Evolutionary conservation across 495 filamentous ascomycete genomes (phyloP).

Genomic region (Tuber borchii): DNA sequence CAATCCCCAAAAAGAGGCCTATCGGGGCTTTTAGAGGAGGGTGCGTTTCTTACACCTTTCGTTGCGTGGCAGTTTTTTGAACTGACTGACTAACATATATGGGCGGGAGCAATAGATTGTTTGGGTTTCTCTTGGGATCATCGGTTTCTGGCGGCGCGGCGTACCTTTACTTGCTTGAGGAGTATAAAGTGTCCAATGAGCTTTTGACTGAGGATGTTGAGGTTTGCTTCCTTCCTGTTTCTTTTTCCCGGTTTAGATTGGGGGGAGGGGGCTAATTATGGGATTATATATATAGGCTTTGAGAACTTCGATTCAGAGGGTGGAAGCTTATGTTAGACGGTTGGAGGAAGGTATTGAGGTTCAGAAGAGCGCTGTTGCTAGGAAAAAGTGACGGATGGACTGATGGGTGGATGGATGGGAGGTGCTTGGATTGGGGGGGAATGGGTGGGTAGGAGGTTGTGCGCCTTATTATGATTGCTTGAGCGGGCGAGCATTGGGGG

Average conservation of each 20-base stretch:
- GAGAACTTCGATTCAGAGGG: conserved; percentile 75
- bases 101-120: conserved; percentile 55
- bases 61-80: conserved; percentile 7
- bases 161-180: conserved; percentile 85
- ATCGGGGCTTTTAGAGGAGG: conserved; percentile 89
- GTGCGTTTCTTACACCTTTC: conserved; percentile 51
- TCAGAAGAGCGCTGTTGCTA: conserved; percentile 44
- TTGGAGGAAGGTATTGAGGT: conserved; percentile 76
- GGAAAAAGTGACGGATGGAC: conserved; percentile 14
- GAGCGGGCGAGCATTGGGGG: background rate
- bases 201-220: conserved; percentile 92
- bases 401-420: background rate
- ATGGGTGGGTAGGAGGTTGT: background rate
- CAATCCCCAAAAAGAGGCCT: conserved; percentile 65
- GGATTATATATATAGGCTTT: conserved; percentile 61
- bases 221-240: conserved; percentile 55
- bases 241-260: conserved; percentile 18
- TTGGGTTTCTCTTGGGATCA: conserved; percentile 87
- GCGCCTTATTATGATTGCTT: background rate
- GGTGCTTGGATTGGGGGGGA: background rate
- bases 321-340: conserved; percentile 72
- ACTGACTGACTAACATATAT: conserved; percentile 13
- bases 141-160: conserved; percentile 70
- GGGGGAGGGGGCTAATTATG: conserved; percentile 30
- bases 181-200: conserved; percentile 91